These are phyloP conservation scores for Diaporthe capsici DNA, from an alignment of 2,329 filamentous ascomycete genomes.

Conservation along the genomic window DNA sequence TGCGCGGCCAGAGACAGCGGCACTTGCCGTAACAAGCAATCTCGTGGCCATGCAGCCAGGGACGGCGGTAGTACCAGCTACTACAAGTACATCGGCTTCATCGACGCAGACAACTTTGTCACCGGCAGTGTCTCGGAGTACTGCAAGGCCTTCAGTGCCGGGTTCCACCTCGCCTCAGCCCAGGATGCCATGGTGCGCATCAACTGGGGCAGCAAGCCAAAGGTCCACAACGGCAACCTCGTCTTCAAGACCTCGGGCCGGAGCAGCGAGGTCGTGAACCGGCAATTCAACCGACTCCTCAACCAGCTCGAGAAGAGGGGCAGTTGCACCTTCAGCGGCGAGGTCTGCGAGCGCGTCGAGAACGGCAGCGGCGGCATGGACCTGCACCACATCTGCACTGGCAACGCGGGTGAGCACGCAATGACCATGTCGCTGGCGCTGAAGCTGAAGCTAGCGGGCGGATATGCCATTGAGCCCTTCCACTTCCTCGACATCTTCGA, in stretches of 20 bases:
- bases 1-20: constrained; percentile 14
- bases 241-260: constrained; percentile 48
- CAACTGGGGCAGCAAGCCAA: constrained; percentile 52
- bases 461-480: constrained; percentile 53
- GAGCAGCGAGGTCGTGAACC: constrained; percentile 50
- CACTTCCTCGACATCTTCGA: constrained; percentile 50
- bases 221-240: constrained; percentile 46
- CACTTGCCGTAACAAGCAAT: constrained; percentile 19
- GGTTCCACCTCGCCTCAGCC: constrained; percentile 47
- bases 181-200: constrained; percentile 51
- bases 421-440: constrained; percentile 55
- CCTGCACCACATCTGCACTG: constrained; percentile 48
- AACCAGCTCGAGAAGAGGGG: constrained; percentile 30
- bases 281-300: constrained; percentile 50
- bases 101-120: constrained; percentile 52
- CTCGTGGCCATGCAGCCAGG: background rate
- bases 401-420: constrained; percentile 53
- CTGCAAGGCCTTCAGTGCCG: constrained; percentile 51
- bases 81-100: constrained; percentile 50
- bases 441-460: constrained; percentile 49
- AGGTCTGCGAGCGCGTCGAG: constrained; percentile 3
- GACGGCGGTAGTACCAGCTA: constrained; percentile 25
- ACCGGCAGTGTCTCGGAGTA: constrained; percentile 51
- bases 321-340: constrained; percentile 27
- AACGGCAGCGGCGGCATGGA: background rate